These are phyloP conservation scores for Lavandula angustifolia DNA, from an alignment of 257 asterid genomes.

Conservation along the genomic window DNA sequence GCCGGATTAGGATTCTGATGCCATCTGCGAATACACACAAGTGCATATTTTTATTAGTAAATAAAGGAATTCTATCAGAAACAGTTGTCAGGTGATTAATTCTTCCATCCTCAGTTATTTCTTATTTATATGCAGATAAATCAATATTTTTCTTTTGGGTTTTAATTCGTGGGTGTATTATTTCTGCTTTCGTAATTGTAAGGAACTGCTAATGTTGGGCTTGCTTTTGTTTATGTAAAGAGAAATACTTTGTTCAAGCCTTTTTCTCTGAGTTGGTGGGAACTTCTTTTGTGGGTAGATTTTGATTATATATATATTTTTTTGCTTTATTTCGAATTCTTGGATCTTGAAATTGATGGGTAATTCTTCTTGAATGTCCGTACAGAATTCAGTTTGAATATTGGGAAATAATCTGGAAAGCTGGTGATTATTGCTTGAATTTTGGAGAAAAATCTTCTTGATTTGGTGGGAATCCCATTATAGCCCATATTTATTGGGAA, in stretches of 20 bases:
- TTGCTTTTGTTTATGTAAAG: constrained; percentile 27
- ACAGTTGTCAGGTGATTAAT: constrained; percentile 50
- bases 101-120: constrained; percentile 33
- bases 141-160: constrained; percentile 2
- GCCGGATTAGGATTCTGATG: constrained; percentile 59
- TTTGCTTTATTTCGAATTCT: constrained; percentile 32
- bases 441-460: constrained; percentile 10
- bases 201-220: constrained; percentile 27
- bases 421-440: constrained; percentile 26
- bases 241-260: constrained; percentile 25
- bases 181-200: constrained; percentile 7
- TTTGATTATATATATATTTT: constrained; percentile 20
- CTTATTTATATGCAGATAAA: neutral
- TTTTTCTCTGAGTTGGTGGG: constrained; percentile 29
- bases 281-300: constrained; percentile 25
- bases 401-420: constrained; percentile 19
- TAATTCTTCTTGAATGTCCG: constrained; percentile 37
- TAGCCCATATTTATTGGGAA: constrained; percentile 4
- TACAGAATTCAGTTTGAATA: constrained; percentile 40
- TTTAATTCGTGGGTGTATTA: constrained; percentile 17
- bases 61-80: constrained; percentile 35
- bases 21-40: constrained; percentile 5
- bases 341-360: constrained; percentile 53
- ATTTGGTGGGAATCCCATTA: neutral
- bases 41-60: constrained; percentile 13